phyloP scores from a whole-genome alignment of 129 eudicot genomes.

The Flaveria bidentis region DNA sequence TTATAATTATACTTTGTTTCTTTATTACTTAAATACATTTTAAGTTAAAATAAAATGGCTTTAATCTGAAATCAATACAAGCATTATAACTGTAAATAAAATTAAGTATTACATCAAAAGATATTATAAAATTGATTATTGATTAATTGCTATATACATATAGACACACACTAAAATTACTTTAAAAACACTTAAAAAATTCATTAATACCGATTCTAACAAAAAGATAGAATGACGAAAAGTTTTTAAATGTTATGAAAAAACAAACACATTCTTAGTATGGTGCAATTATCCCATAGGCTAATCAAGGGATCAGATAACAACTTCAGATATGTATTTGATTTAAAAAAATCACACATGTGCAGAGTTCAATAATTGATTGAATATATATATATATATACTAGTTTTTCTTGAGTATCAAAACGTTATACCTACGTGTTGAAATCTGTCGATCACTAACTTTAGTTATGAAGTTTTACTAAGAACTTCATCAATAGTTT shows the following conservation, averaged over 20 bases:
- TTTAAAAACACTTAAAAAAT: neutral
- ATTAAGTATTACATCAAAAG: neutral
- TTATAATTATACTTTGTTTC: slow-evolving; percentile 17
- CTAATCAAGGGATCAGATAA: too few species aligned
- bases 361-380: neutral
- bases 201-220: neutral
- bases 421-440: neutral
- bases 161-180: neutral
- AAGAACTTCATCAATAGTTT: neutral
- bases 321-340: neutral
- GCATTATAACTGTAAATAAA: neutral
- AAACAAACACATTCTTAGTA: too few species aligned
- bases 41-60: too few species aligned
- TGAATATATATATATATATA: too few species aligned
- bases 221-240: too few species aligned
- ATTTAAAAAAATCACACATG: neutral
- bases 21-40: neutral
- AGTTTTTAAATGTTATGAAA: too few species aligned
- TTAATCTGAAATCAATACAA: neutral
- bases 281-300: too few species aligned
- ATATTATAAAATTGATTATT: neutral
- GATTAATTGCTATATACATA: neutral
- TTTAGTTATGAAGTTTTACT: neutral
- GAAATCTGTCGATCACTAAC: neutral
- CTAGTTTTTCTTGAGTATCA: neutral